Evolutionary conservation across 345 rosid genomes (phyloP).

Genomic region (Microcos paniculata): DNA sequence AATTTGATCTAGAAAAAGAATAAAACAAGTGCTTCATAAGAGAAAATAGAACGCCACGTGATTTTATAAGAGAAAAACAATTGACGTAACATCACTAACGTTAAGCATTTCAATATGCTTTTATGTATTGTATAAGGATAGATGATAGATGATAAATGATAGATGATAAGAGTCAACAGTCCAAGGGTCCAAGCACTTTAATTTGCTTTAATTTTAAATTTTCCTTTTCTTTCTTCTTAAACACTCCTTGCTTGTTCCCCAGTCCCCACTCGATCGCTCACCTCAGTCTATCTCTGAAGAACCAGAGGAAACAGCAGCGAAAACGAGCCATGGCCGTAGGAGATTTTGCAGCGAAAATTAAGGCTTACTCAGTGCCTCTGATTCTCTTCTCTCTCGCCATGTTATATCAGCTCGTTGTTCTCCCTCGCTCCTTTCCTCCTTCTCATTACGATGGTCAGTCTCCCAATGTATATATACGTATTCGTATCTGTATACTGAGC

Average conservation of each 20-base stretch:
- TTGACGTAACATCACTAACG: no score
- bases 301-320: background rate
- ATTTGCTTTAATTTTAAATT: background rate
- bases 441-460: constrained; percentile 79
- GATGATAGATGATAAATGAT: no score
- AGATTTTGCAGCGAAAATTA: constrained; percentile 32
- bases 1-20: no score
- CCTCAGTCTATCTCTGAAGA: background rate
- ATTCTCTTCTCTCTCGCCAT: constrained; percentile 55
- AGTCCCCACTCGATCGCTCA: background rate
- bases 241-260: no score
- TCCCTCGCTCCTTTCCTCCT: constrained; percentile 74
- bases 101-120: no score
- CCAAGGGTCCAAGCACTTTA: background rate
- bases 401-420: constrained; percentile 73
- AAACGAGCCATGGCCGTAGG: constrained; percentile 38
- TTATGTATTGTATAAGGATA: no score
- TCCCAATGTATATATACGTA: background rate
- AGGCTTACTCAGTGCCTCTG: constrained; percentile 63
- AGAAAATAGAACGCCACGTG: no score
- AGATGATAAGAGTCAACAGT: background rate
- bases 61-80: no score
- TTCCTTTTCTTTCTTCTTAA: background rate
- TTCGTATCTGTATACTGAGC: background rate
- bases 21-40: no score